Percentiles rank a stretch among this genome's conserved stretches.
phyloP scores from a whole-genome alignment of 2,329 filamentous ascomycete genomes.

The Talaromyces sp. region DNA sequence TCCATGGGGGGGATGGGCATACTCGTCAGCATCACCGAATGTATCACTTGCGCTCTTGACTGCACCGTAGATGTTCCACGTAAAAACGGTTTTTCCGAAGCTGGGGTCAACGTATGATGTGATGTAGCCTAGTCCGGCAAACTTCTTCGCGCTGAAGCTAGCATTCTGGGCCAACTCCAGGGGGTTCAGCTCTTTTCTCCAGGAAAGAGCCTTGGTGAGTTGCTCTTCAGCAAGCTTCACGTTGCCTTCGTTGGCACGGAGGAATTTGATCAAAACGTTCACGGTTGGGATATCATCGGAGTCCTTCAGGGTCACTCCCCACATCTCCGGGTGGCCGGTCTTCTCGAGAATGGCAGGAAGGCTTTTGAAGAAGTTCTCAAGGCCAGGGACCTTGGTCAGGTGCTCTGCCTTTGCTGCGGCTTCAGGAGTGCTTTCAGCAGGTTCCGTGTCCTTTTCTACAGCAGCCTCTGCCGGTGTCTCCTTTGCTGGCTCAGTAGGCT shows the following conservation, averaged over 20 bases:
- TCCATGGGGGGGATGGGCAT: constrained; percentile 31
- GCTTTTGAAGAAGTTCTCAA: constrained; percentile 54
- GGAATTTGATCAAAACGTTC: constrained; percentile 86
- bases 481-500: constrained; percentile 13
- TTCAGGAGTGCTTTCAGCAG: background rate
- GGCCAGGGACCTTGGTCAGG: constrained; percentile 33
- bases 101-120: constrained; percentile 60
- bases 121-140: constrained; percentile 73
- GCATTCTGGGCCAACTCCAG: constrained; percentile 58
- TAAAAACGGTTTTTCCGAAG: constrained; percentile 58
- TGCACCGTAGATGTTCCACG: constrained; percentile 89
- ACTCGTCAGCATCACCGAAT: constrained; percentile 79
- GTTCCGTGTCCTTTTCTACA: constrained; percentile 10
- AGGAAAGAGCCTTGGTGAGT: constrained; percentile 71
- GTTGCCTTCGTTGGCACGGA: constrained; percentile 81
- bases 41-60: constrained; percentile 76
- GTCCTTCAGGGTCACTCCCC: constrained; percentile 65
- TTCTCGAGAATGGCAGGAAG: constrained; percentile 55
- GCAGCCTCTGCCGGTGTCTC: constrained; percentile 5
- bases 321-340: constrained; percentile 70
- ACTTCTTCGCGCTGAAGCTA: constrained; percentile 63
- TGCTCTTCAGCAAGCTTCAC: constrained; percentile 69
- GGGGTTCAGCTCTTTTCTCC: constrained; percentile 74
- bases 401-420: constrained; percentile 27
- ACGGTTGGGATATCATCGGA: constrained; percentile 64